Conservation (phyloP, 2,329 filamentous ascomycete species). For the Stachybotrys echinatus region DNA sequence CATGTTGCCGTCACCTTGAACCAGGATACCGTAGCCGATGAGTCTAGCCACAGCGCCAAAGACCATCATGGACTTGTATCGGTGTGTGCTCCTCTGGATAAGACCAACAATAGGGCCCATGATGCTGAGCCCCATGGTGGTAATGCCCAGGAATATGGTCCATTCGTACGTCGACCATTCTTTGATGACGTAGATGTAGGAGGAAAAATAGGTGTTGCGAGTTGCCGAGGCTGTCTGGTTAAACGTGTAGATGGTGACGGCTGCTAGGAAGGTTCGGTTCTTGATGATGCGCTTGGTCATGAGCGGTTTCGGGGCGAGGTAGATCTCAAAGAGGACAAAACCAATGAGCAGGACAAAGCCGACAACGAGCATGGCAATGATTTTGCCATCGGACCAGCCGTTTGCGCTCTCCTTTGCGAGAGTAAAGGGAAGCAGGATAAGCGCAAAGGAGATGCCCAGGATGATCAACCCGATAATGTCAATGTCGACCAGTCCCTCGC, state of each 20-base stretch:
- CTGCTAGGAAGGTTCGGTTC: conserved; percentile 24
- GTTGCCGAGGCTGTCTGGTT: conserved; percentile 27
- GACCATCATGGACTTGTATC: too few species aligned
- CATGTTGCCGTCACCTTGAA: too few species aligned
- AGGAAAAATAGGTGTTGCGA: conserved; percentile 30
- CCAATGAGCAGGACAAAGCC: conserved; percentile 24
- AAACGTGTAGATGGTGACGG: conserved; percentile 22
- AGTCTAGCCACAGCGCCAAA: too few species aligned
- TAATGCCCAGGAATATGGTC: conserved; percentile 33
- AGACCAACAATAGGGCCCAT: conserved; percentile 28
- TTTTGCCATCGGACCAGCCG: conserved; percentile 24
- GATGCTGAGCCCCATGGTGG: conserved; percentile 31
- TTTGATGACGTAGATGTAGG: conserved; percentile 34
- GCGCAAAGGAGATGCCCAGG: conserved; percentile 47
- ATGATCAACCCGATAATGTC: conserved; percentile 35
- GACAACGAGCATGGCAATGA: conserved; percentile 28
- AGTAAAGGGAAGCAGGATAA: conserved; percentile 61
- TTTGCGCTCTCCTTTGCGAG: conserved; percentile 32
- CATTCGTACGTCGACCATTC: conserved; percentile 34
- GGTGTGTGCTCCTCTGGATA: conserved; percentile 28
- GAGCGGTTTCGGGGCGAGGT: conserved; percentile 23
- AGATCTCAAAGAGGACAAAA: conserved; percentile 28
- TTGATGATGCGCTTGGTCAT: conserved; percentile 24
- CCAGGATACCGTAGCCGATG: too few species aligned
- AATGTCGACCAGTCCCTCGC: conserved; percentile 19